phyloP scores from a whole-genome alignment of 2,329 filamentous ascomycete genomes.

The Sporothrix schenckii region DNA sequence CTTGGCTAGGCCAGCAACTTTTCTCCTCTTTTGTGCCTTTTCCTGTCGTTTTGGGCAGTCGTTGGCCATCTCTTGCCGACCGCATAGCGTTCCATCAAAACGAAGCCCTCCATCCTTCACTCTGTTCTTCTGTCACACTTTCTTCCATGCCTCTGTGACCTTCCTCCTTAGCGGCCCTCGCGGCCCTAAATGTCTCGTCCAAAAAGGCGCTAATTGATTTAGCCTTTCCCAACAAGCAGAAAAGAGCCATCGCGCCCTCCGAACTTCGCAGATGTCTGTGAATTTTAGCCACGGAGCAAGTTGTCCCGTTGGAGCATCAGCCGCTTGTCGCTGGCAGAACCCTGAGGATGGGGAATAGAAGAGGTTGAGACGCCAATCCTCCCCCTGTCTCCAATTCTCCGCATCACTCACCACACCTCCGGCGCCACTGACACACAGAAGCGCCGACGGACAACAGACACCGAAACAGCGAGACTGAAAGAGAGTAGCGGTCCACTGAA shows the following conservation, averaged over 20 bases:
- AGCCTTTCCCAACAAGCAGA: conserved; percentile 26
- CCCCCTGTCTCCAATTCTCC: conserved; percentile 28
- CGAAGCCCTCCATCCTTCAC: neutral
- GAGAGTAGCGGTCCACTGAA: neutral
- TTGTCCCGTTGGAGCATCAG: conserved; percentile 29
- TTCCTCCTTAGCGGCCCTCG: neutral
- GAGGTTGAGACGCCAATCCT: neutral
- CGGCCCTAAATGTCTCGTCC: neutral
- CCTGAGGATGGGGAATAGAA: neutral
- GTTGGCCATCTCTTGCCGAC: conserved; percentile 1
- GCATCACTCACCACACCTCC: conserved; percentile 22
- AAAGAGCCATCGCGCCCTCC: conserved; percentile 24
- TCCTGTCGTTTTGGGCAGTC: neutral
- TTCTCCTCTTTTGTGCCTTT: conserved; percentile 13
- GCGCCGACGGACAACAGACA: conserved; percentile 25
- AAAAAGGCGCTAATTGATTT: conserved; percentile 22
- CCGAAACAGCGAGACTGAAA: conserved; percentile 23
- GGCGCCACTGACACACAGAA: conserved; percentile 22
- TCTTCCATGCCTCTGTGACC: neutral
- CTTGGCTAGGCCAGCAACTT: conserved; percentile 11
- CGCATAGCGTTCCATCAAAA: conserved; percentile 20
- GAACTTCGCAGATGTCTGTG: conserved; percentile 29
- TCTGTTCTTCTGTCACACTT: neutral
- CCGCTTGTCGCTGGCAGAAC: neutral
- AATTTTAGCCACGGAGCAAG: conserved; percentile 30